Percentiles rank a stretch among this genome's conserved stretches.
Conservation (phyloP, 495 filamentous ascomycete species). For the Daldinia bambusicola region DNA sequence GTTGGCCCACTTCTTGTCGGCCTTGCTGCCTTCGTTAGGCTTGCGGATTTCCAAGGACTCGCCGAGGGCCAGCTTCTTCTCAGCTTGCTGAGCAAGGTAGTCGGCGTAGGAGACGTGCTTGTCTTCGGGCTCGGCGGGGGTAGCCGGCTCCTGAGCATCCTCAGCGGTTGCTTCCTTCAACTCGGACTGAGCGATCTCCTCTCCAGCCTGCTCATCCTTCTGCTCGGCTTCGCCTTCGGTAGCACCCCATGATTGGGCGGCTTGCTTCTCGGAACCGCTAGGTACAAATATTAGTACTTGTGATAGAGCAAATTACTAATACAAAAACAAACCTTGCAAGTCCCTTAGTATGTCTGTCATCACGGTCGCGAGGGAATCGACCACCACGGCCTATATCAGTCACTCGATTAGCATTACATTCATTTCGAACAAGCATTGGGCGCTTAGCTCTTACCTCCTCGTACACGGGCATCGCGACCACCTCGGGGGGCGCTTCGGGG, state of each 20-base stretch:
- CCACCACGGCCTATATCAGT: slow-evolving; percentile 56
- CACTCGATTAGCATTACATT: slow-evolving; percentile 14
- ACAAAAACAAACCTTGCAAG: slow-evolving; percentile 69
- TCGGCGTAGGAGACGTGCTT: slow-evolving; percentile 88
- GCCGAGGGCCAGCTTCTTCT: slow-evolving; percentile 81
- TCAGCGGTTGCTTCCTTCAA: slow-evolving; percentile 68
- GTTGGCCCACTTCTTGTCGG: slow-evolving; percentile 89
- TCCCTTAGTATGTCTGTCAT: slow-evolving; percentile 85
- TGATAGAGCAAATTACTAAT: slow-evolving; percentile 5
- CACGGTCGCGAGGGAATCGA: slow-evolving; percentile 62
- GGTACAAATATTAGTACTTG: slow-evolving; percentile 37
- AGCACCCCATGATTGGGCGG: slow-evolving; percentile 88
- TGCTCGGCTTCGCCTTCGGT: slow-evolving; percentile 80
- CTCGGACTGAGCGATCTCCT: slow-evolving; percentile 84
- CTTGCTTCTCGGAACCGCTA: slow-evolving; percentile 91
- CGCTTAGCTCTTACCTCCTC: slow-evolving; percentile 58
- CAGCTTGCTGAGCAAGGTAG: slow-evolving; percentile 87
- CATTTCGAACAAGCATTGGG: slow-evolving; percentile 8
- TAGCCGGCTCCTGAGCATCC: slow-evolving; percentile 54
- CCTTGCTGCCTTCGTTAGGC: slow-evolving; percentile 87
- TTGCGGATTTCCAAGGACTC: slow-evolving; percentile 74
- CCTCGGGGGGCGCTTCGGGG: slow-evolving; percentile 63
- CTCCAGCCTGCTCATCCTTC: slow-evolving; percentile 88
- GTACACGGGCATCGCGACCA: slow-evolving; percentile 66
- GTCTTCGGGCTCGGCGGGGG: slow-evolving; percentile 76